Conservation (phyloP, 2,329 filamentous ascomycete species). For the Boeremia lycopersici region DNA sequence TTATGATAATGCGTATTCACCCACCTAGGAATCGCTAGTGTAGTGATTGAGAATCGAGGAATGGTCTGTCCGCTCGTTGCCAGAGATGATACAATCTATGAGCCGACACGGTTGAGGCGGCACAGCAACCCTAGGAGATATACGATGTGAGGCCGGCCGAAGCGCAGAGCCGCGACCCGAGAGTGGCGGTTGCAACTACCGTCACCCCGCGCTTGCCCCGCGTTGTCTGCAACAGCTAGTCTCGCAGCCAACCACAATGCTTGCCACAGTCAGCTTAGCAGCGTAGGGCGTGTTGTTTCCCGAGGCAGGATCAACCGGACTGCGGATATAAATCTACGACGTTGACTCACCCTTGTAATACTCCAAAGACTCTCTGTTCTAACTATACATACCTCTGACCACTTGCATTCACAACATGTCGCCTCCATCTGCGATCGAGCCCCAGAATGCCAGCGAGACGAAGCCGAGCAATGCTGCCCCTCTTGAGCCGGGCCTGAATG, state of each 20-base stretch:
- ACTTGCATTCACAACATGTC: conserved; percentile 22
- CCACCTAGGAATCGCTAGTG: neutral
- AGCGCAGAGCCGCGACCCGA: conserved; percentile 2
- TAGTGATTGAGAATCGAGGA: neutral
- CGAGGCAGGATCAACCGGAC: conserved; percentile 5
- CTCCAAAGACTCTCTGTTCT: too few species aligned
- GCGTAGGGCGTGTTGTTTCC: conserved; percentile 3
- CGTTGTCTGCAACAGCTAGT: neutral
- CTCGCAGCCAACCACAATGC: conserved; percentile 6
- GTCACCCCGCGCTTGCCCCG: conserved; percentile 14
- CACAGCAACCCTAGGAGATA: neutral
- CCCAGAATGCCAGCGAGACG: conserved; percentile 28
- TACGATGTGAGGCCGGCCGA: neutral
- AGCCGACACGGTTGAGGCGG: neutral
- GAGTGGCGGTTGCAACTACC: conserved; percentile 7
- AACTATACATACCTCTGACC: neutral
- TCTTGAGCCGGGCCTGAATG: conserved; percentile 41
- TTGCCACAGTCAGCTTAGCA: conserved; percentile 9
- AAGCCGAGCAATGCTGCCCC: conserved; percentile 39
- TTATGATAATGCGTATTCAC: neutral
- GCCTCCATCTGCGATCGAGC: conserved; percentile 42
- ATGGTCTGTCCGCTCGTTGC: neutral
- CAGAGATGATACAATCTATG: neutral
- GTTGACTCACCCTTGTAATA: neutral
- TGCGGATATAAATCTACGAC: neutral